A percentile compares a stretch with the other conserved stretches of the same genome.
Conservation (phyloP, 768 basidiomycete species). For the Auricularia sp. region DNA sequence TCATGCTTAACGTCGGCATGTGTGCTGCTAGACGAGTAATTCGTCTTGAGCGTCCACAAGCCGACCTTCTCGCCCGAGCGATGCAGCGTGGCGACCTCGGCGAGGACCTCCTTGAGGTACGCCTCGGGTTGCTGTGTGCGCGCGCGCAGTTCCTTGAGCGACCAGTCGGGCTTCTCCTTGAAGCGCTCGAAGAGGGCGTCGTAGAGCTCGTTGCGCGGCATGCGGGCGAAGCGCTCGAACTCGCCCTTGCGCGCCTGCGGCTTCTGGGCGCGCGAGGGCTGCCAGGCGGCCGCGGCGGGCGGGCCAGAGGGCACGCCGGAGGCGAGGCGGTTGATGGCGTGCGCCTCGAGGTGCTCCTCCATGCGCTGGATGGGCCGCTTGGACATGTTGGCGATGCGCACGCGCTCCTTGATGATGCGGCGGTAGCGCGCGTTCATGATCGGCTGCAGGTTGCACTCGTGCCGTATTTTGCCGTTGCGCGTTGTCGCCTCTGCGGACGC, state of each 20-base stretch:
- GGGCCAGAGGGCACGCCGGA: conserved; percentile 35
- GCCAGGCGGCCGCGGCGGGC: neutral
- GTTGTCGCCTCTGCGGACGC: conserved; percentile 8
- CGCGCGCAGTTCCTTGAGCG: conserved; percentile 64
- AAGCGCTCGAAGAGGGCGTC: conserved; percentile 75
- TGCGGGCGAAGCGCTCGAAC: conserved; percentile 85
- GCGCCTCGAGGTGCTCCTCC: conserved; percentile 58
- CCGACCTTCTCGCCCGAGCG: conserved; percentile 75
- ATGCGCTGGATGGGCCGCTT: conserved; percentile 60
- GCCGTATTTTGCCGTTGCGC: conserved; percentile 69
- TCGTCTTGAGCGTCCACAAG: conserved; percentile 69
- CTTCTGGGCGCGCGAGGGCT: neutral
- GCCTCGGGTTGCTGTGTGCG: conserved; percentile 78
- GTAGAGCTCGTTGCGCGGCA: conserved; percentile 80
- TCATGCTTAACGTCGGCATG: conserved; percentile 25
- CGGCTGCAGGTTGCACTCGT: conserved; percentile 68
- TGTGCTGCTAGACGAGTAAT: conserved; percentile 14
- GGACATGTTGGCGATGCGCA: conserved; percentile 56
- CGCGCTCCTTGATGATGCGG: conserved; percentile 61
- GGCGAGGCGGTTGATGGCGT: conserved; percentile 70
- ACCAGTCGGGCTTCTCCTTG: conserved; percentile 72
- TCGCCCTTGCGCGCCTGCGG: conserved; percentile 54
- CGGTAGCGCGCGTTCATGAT: conserved; percentile 58
- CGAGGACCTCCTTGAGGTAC: conserved; percentile 76
- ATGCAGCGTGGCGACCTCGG: conserved; percentile 66